These are phyloP conservation scores for Penstemon newberryi DNA, from an alignment of 257 asterid genomes.

Conservation along the genomic window DNA sequence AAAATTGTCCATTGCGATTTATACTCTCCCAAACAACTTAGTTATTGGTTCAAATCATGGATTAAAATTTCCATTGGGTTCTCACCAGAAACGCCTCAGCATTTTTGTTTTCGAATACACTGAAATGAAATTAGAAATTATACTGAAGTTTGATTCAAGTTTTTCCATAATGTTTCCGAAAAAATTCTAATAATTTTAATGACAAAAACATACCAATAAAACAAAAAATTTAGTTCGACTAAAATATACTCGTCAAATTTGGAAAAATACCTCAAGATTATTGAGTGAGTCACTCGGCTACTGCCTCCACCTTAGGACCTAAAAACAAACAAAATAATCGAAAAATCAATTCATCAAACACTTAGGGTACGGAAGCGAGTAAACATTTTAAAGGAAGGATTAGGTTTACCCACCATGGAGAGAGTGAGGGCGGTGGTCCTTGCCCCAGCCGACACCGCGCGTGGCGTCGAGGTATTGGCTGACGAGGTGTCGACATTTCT, in stretches of 20 bases:
- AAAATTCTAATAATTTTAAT: no score
- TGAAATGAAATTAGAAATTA: background rate
- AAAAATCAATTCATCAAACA: constrained; percentile 1
- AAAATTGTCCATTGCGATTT: background rate
- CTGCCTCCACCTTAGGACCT: constrained; percentile 53
- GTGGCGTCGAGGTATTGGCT: constrained; percentile 88
- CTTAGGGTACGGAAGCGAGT: background rate
- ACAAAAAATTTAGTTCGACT: background rate
- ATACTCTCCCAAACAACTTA: background rate
- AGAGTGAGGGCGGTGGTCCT: constrained; percentile 80
- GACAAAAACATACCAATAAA: background rate
- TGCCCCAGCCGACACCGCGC: constrained; percentile 97
- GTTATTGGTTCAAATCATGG: background rate
- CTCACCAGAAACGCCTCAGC: background rate
- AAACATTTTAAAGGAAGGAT: background rate
- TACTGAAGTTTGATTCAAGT: background rate
- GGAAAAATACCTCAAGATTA: constrained; percentile 33
- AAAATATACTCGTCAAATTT: background rate
- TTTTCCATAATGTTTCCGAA: no score
- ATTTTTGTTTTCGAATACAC: background rate
- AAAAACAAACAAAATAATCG: constrained; percentile 8
- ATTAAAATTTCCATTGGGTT: background rate
- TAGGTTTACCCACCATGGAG: constrained; percentile 56
- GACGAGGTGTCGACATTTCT: constrained; percentile 94
- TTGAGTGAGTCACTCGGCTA: constrained; percentile 37